Evolutionary conservation across 805 yeast genomes (phyloP).

Genomic region (Grigorovia transvaalensis): DNA sequence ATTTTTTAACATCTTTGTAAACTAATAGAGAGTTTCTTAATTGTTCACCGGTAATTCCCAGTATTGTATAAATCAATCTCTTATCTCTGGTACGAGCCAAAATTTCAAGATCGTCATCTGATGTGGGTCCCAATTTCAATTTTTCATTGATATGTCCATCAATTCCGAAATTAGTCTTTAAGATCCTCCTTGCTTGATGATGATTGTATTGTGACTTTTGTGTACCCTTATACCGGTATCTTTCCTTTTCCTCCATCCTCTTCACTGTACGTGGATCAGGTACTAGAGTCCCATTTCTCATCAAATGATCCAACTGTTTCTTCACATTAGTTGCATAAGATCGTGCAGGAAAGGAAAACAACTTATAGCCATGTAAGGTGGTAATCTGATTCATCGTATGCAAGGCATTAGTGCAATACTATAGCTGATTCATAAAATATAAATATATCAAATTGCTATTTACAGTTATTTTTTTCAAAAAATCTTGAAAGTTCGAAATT

Average conservation of each 20-base stretch:
- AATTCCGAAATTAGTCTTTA: not conserved
- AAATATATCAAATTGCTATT: not conserved
- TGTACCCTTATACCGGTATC: not conserved
- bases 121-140: slow-evolving; percentile 29
- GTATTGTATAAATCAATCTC: slow-evolving; percentile 39
- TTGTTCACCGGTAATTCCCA: slow-evolving; percentile 52
- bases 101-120: slow-evolving; percentile 26
- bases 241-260: not conserved
- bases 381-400: not conserved
- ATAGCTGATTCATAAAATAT: not conserved
- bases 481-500: not conserved
- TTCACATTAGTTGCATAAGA: not conserved
- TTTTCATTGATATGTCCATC: not conserved
- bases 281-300: not conserved
- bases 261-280: not conserved
- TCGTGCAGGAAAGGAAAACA: not conserved
- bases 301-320: not conserved
- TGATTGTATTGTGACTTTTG: not conserved
- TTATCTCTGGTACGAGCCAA: slow-evolving; percentile 31
- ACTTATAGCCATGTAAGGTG: too few species aligned
- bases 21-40: slow-evolving; percentile 48
- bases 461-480: not conserved
- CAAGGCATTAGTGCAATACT: not conserved
- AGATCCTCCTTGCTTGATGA: not conserved
- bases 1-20: slow-evolving; percentile 41